Evolutionary conservation across 371 early-diverging fungal genomes (phyloP).

Genomic region (Quaeritorhiza haematococci): DNA sequence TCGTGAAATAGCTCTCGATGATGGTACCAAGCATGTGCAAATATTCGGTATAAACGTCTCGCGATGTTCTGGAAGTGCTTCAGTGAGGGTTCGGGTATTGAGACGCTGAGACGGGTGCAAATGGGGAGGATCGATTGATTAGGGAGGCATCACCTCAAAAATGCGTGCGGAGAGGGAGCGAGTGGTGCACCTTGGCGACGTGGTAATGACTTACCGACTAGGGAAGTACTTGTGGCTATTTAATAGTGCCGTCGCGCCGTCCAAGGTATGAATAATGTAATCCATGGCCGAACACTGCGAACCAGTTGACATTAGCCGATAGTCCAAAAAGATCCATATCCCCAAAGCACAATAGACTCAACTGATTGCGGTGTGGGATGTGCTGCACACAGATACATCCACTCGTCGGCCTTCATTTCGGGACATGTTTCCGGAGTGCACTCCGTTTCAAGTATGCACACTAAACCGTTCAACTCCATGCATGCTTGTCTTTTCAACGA

Average conservation of each 20-base stretch:
- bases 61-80: conserved; percentile 86
- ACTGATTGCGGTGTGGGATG: conserved; percentile 78
- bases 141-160: too few relatives aligned
- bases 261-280: conserved; percentile 88
- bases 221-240: conserved; percentile 73
- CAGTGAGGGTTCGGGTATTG: conserved; percentile 64
- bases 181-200: not conserved
- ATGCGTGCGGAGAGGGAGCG: too few relatives aligned
- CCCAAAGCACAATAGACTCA: conserved; percentile 14
- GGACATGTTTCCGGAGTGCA: conserved; percentile 79
- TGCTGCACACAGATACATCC: conserved; percentile 89
- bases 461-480: conserved; percentile 71
- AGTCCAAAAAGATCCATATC: not conserved
- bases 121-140: too few relatives aligned
- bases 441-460: conserved; percentile 68
- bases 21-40: conserved; percentile 91
- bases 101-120: conserved; percentile 30
- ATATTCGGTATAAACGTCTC: conserved; percentile 87
- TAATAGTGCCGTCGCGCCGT: conserved; percentile 76
- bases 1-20: conserved; percentile 81
- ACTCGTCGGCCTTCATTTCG: conserved; percentile 90
- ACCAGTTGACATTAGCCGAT: not conserved
- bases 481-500: conserved; percentile 35
- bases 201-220: conserved; percentile 50
- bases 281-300: conserved; percentile 84